A percentile compares a stretch with the other conserved stretches of the same genome.
Evolutionary conservation across 2,329 filamentous ascomycete genomes (phyloP).

Genomic region (Colletotrichum karsti): DNA sequence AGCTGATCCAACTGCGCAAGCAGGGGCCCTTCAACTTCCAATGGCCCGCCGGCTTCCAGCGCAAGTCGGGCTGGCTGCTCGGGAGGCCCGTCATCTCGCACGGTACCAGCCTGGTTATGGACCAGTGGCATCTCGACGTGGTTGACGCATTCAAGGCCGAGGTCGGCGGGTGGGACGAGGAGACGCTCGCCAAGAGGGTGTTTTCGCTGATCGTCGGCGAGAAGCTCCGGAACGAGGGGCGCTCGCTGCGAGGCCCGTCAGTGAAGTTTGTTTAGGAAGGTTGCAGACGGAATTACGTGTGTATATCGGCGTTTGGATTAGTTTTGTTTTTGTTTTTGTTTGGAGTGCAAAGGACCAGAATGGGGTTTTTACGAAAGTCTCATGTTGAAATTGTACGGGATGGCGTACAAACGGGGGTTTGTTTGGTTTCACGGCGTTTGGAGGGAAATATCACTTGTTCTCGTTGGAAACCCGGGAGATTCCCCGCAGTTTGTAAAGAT

Average conservation of each 20-base stretch:
- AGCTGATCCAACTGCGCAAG: slow-evolving; percentile 58
- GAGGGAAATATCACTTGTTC: not conserved
- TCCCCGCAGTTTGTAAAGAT: slow-evolving; percentile 23
- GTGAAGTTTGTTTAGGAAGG: slow-evolving; percentile 17
- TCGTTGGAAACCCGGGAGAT: slow-evolving; percentile 5
- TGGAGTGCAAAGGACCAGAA: slow-evolving; percentile 36
- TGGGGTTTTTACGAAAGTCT: slow-evolving; percentile 7
- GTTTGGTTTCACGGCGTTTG: slow-evolving; percentile 11
- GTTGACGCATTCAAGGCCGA: slow-evolving; percentile 61
- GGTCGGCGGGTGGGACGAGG: slow-evolving; percentile 60
- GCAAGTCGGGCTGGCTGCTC: slow-evolving; percentile 46
- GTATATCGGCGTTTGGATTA: not conserved
- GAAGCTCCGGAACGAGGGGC: slow-evolving; percentile 42
- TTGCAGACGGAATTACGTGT: not conserved
- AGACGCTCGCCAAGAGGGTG: slow-evolving; percentile 57
- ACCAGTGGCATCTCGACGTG: slow-evolving; percentile 66
- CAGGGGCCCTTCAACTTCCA: slow-evolving; percentile 48
- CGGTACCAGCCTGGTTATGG: slow-evolving; percentile 55
- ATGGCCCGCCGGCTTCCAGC: slow-evolving; percentile 35
- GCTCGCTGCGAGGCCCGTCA: not conserved
- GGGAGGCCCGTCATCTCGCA: slow-evolving; percentile 58
- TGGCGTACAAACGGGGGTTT: slow-evolving; percentile 2
- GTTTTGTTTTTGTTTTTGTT: not conserved
- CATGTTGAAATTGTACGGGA: not conserved
- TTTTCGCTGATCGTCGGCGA: slow-evolving; percentile 64